phyloP scores from a whole-genome alignment of 1,284 basidiomycete species.

The Chondrostereum purpureum region DNA sequence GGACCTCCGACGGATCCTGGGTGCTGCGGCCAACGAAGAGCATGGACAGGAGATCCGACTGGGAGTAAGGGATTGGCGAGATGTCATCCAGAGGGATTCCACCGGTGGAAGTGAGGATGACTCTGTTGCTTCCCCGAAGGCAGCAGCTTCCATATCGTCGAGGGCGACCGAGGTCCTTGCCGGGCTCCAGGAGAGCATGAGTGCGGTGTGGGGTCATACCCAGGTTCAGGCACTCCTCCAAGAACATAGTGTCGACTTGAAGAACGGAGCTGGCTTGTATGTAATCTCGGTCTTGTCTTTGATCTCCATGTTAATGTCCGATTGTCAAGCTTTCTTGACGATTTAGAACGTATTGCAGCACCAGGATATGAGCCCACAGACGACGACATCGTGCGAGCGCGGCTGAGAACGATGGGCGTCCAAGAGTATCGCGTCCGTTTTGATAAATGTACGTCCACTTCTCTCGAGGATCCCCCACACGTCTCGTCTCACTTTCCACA shows the following conservation, averaged over 20 bases:
- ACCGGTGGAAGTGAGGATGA: background rate
- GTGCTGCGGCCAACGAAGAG: slow-evolving; percentile 38
- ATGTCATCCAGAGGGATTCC: background rate
- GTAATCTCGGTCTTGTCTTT: slow-evolving; percentile 20
- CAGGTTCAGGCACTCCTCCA: slow-evolving; percentile 34
- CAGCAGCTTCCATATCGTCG: slow-evolving; percentile 14
- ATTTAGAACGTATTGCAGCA: slow-evolving; percentile 62
- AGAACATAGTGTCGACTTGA: slow-evolving; percentile 35
- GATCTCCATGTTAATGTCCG: background rate
- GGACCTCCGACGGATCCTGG: slow-evolving; percentile 45
- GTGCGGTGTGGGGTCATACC: slow-evolving; percentile 43
- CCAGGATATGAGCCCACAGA: slow-evolving; percentile 74
- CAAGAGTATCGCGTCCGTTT: slow-evolving; percentile 40
- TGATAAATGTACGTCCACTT: slow-evolving; percentile 21
- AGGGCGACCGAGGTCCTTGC: slow-evolving; percentile 35
- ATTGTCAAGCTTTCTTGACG: slow-evolving; percentile 20
- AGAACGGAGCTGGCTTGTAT: slow-evolving; percentile 56
- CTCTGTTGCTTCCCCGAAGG: background rate
- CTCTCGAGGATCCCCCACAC: background rate
- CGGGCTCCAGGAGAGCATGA: slow-evolving; percentile 41
- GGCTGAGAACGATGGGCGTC: slow-evolving; percentile 76
- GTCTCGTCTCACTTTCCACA: background rate
- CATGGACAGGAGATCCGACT: slow-evolving; percentile 1
- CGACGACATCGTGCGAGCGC: slow-evolving; percentile 80
- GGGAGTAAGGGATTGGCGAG: background rate